phyloP scores from a whole-genome alignment of 1,284 basidiomycete species.

The Papiliotrema fonsecae region DNA sequence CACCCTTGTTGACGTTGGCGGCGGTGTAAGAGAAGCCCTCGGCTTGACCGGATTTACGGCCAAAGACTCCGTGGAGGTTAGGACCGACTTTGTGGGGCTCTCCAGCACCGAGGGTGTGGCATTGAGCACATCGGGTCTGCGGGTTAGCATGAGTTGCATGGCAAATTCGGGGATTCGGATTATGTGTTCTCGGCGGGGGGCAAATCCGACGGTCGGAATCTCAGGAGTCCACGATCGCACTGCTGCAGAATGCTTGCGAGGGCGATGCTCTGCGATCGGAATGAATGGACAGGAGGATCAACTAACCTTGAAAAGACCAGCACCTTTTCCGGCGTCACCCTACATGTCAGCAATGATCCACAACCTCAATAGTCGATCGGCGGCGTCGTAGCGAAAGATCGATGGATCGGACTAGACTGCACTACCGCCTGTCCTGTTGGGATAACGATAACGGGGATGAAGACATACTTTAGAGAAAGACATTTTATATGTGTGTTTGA shows the following conservation, averaged over 20 bases:
- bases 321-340: slow-evolving; percentile 88
- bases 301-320: slow-evolving; percentile 71
- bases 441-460: too few relatives aligned
- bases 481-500: slow-evolving; percentile 12
- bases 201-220: too few relatives aligned
- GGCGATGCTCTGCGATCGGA: too few relatives aligned
- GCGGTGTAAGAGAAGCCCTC: slow-evolving; percentile 88
- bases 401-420: too few relatives aligned
- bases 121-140: slow-evolving; percentile 89
- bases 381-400: too few relatives aligned
- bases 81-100: slow-evolving; percentile 73
- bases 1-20: slow-evolving; percentile 93
- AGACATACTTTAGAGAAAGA: slow-evolving; percentile 24
- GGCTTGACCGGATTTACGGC: slow-evolving; percentile 84
- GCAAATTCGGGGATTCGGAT: too few relatives aligned
- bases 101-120: slow-evolving; percentile 83
- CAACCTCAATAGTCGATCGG: neutral
- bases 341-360: slow-evolving; percentile 1
- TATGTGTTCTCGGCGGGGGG: too few relatives aligned
- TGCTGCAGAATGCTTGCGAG: too few relatives aligned
- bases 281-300: neutral
- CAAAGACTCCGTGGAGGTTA: slow-evolving; percentile 83
- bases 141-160: neutral
- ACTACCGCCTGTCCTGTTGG: too few relatives aligned
- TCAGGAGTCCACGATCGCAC: too few relatives aligned